Base-by-base conservation (phyloP, 371 early-diverging fungal species). In the Mortierella sp. region DNA sequence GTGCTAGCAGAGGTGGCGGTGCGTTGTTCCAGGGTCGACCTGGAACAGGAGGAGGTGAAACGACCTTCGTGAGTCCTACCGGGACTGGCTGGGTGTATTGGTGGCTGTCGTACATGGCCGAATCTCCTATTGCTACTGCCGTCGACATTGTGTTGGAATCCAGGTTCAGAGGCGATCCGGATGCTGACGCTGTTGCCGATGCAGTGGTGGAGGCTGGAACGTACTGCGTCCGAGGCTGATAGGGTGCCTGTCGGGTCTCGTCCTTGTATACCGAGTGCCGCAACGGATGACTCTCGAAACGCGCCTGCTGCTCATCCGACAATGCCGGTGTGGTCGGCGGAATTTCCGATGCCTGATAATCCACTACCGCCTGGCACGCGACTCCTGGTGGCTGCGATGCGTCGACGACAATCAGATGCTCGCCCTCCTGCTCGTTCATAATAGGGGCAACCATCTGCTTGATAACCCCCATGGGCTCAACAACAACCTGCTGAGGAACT, bases 221-320 rank as follows among this genome's bases (percentile, higher is more conserved):
- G 31, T 70, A 70, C 34, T 70, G 70, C 22, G 47, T 70, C 22
- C 22, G 45, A 19, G 70, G 70, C 31, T 61, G 70, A 34, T 61
- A 70, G 0, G 47, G 70, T 7, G 16, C 31, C 37, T 55, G 34
- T 29, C 37, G 61, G 4, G 13, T 31, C 3, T 70, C 70, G 9
- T 45, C 63, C 34, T 55, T 70, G 39, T 70, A 70, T 2, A 47
- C 29, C 10, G 70, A 34, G 11, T 22, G 43, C 45, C 61, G 61
- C 10, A 37, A 22, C 0, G 44, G 13, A 37, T 34, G 70, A 10
- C 34, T 61, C 9, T 58, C 45, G 45, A 61, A 61, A 16, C 16
- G 64, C 26, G 43, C 1, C 16, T 39, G 69, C 41, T 69, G 43
- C 8, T 69, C 58, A 31, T 34, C 37, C 6, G 19, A 8, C 61